Evolutionary conservation across 805 yeast species (phyloP).

Genomic region (Yamadazyma takamatsuzukensis): DNA sequence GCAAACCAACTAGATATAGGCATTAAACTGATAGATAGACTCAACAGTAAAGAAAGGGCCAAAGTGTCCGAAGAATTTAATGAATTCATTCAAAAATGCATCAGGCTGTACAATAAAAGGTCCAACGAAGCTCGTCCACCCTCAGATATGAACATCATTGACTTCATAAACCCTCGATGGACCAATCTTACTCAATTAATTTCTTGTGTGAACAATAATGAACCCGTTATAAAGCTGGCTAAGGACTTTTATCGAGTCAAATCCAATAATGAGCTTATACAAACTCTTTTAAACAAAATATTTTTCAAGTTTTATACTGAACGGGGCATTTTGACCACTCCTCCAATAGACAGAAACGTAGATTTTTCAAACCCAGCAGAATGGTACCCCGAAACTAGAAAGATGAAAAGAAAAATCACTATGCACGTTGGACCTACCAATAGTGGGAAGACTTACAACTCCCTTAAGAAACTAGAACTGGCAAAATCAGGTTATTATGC

Average conservation of each 20-base stretch:
- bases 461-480: slow-evolving; percentile 61
- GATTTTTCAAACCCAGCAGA: slow-evolving; percentile 38
- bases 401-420: slow-evolving; percentile 71
- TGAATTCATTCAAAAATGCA: too few relatives aligned
- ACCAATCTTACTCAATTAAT: slow-evolving; percentile 18
- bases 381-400: slow-evolving; percentile 85
- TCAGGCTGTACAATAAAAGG: too few relatives aligned
- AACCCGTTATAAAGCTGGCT: slow-evolving; percentile 18
- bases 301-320: slow-evolving; percentile 21
- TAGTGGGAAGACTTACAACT: slow-evolving; percentile 88
- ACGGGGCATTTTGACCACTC: slow-evolving; percentile 8
- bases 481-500: slow-evolving; percentile 84
- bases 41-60: too few relatives aligned
- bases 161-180: slow-evolving; percentile 27
- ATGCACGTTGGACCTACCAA: slow-evolving; percentile 98
- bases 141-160: slow-evolving; percentile 10
- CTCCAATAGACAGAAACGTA: slow-evolving; percentile 12
- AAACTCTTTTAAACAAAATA: slow-evolving; percentile 19
- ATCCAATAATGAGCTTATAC: slow-evolving; percentile 18
- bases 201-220: slow-evolving; percentile 13
- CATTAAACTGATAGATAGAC: too few relatives aligned
- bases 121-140: too few relatives aligned
- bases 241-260: slow-evolving; percentile 13
- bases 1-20: too few relatives aligned
- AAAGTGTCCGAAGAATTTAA: too few relatives aligned